Base-by-base conservation (phyloP, 192 early-diverging fungal genomes). In the Glomus cerebriforme region DNA sequence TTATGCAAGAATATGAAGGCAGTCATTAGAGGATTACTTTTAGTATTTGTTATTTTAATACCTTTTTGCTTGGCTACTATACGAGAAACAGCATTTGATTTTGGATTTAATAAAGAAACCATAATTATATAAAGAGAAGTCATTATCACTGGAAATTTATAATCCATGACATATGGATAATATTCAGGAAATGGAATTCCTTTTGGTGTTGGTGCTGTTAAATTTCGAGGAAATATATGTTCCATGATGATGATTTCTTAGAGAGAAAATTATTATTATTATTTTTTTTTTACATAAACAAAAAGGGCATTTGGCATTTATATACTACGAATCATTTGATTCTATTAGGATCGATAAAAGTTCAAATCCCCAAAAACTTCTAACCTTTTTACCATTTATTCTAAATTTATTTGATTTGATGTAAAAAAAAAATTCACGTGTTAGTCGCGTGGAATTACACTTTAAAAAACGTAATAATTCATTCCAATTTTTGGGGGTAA, bases 1-100 rank as follows among this genome's bases (percentile, higher is more conserved):
- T 96, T 96, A 86, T 96, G 95, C 10, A 92, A 63, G 79, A 94
- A 90, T 19, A 94, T 91, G 79, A 95, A 85, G 54, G 86, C 84
- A 71, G 90, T 96, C 89, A 96, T 92, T 47, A 85, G 83, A 34
- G 81, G 47, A 7, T 80, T 80, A 32, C 83, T 84, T 81, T 83
- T 54, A n/a, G 75, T 75, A 65, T 81, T 70, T 75, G 79, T 71
- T n/a, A 76, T 59, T 77, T 83, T 82, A 26, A 82, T 74, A 49
- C 87, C 87, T 43, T 83, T 79, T 31, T 82, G 84, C 59, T 87
- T 85, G 31, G 89, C 89, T 60, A 86, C 89, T 5, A 88, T 86
- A 22, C 89, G 84, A 45, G 89, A 90, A 59, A 88, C 82, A 45
- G 86, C 86, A 64, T 83, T 81, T 24, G 81, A 73, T 66, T 82